Percentiles rank a stretch among this genome's conserved stretches.
These are phyloP conservation scores for Termitomyces sp. DNA, from an alignment of 768 basidiomycete genomes.

Conservation along the genomic window DNA sequence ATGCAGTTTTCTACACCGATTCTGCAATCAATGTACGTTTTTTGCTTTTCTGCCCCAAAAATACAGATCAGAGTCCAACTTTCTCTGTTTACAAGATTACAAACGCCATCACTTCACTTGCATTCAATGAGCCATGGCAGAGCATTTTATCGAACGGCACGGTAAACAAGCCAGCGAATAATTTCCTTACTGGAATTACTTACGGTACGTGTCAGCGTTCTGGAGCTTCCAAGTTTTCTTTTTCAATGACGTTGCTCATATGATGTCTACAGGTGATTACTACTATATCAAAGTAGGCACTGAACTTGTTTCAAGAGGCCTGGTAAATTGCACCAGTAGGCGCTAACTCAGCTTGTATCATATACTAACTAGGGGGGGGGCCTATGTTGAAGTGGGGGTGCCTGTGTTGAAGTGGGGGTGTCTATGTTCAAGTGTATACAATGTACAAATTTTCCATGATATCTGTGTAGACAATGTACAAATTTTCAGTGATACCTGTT, in stretches of 20 bases:
- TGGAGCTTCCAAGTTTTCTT: neutral
- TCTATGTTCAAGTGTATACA: neutral
- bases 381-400: neutral
- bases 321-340: neutral
- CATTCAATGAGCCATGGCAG: slow-evolving; percentile 21
- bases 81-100: slow-evolving; percentile 8
- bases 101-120: slow-evolving; percentile 16
- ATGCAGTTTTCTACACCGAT: slow-evolving; percentile 38
- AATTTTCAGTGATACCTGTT: neutral
- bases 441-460: neutral
- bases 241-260: neutral
- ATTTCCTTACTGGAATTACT: slow-evolving; percentile 19
- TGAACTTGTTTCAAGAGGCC: slow-evolving; percentile 4
- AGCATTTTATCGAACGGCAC: slow-evolving; percentile 22
- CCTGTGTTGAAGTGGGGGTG: neutral
- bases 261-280: slow-evolving; percentile 5
- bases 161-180: slow-evolving; percentile 20
- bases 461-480: neutral
- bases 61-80: neutral
- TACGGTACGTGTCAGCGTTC: slow-evolving; percentile 29
- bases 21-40: slow-evolving; percentile 47
- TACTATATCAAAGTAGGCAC: slow-evolving; percentile 12
- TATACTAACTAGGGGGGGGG: neutral
- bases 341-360: too few species aligned
- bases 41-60: neutral